These are phyloP conservation scores for Prinsepia uniflora DNA, from an alignment of 306 rosid genomes.

Conservation along the genomic window DNA sequence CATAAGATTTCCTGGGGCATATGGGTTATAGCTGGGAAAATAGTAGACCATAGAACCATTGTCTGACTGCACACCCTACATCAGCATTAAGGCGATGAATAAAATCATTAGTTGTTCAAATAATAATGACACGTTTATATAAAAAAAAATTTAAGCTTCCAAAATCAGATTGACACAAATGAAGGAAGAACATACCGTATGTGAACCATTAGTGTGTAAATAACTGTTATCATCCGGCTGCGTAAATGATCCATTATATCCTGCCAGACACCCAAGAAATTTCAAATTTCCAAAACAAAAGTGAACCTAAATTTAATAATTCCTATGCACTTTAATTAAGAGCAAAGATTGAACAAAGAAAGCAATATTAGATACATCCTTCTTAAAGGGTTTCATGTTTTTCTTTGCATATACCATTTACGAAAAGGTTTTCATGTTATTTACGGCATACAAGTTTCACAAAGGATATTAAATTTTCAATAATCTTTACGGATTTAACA, in stretches of 20 bases:
- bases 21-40: constrained; percentile 31
- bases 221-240: constrained; percentile 24
- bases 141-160: not conserved
- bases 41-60: constrained; percentile 31
- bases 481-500: not conserved
- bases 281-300: not conserved
- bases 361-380: not conserved
- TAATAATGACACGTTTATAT: not conserved
- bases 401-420: not conserved
- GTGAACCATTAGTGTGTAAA: constrained; percentile 25
- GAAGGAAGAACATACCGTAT: constrained; percentile 30
- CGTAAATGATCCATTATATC: constrained; percentile 33
- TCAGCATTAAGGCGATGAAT: not conserved
- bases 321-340: not conserved
- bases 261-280: constrained; percentile 25
- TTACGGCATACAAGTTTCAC: not conserved
- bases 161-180: not conserved
- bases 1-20: constrained; percentile 32
- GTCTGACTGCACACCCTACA: constrained; percentile 41
- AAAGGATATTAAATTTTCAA: not conserved
- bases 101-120: not conserved
- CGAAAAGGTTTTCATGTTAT: not conserved
- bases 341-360: not conserved
- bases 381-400: too few species aligned
- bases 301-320: not conserved